phyloP scores from a whole-genome alignment of 1,284 basidiomycete genomes.

The Neonothopanus nambi region DNA sequence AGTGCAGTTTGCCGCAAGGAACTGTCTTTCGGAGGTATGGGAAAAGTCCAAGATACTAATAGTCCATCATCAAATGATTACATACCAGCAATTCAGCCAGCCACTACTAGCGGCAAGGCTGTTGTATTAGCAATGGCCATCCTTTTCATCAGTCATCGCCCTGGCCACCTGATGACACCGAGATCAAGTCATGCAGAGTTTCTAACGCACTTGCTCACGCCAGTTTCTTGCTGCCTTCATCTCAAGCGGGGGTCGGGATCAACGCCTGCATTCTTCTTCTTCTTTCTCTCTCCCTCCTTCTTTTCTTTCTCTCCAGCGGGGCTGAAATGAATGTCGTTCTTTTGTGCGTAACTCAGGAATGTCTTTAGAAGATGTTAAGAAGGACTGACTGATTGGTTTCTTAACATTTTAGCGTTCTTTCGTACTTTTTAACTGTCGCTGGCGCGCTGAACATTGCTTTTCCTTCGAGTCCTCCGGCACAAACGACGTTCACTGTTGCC shows the following conservation, averaged over 20 bases:
- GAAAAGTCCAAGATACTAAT: too few relatives aligned
- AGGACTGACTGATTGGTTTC: too few relatives aligned
- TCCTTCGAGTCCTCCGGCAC: conserved; percentile 1
- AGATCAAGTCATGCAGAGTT: neutral
- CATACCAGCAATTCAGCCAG: too few relatives aligned
- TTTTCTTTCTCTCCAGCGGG: neutral
- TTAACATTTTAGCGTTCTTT: neutral
- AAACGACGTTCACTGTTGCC: neutral
- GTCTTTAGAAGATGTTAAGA: neutral
- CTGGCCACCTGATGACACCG: conserved; percentile 7
- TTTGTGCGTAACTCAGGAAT: conserved; percentile 4
- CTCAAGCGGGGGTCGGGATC: neutral
- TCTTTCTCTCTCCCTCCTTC: neutral
- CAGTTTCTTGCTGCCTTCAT: neutral
- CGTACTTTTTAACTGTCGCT: conserved; percentile 2
- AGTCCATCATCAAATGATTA: too few relatives aligned
- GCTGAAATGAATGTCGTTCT: conserved; percentile 11
- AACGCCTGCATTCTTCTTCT: neutral
- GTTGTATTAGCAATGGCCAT: too few relatives aligned
- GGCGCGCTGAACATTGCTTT: conserved; percentile 5
- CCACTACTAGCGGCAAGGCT: too few relatives aligned
- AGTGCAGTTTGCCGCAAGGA: too few relatives aligned
- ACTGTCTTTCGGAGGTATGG: too few relatives aligned
- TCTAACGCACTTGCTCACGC: neutral
- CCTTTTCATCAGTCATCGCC: conserved; percentile 6